Base-by-base conservation (phyloP, 2,329 filamentous ascomycete species). In the Ilyonectria mors-panacis region DNA sequence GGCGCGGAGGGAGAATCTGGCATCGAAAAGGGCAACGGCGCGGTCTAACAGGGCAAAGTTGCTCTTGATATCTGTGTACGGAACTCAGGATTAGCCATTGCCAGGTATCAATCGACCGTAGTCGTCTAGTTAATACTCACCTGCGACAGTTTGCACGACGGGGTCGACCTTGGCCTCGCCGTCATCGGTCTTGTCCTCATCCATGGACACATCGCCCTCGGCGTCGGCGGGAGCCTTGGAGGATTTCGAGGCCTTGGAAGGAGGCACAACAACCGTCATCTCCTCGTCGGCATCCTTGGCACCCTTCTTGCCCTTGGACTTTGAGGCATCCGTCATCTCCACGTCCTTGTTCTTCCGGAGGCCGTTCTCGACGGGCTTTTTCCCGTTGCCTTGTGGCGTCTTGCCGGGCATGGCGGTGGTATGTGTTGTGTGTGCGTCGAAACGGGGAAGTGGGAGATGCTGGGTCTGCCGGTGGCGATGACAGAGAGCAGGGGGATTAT, bases 1-100 rank as follows among this genome's bases (percentile, higher is more conserved):
- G 69, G 96, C 96, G 79, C 96, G 91, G 71, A 99, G 92, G 64
- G 95, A 94, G 84, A 98, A 99, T 85, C 96, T 92, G 66, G 95
- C 91, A 83, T 99, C 96, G 81, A 98, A 99, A 76, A 97, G 90
- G 72, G 91, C 88, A 71, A 99, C 95, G 73, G 95, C 96, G 77
- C 94, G 93, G 78, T 98, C 95, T 78, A 99, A 88, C 72, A 99
- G 88, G 59, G 90, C 89, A 79, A 98, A 98, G 84, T 97, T 98
- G 87, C 89, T 92, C 84, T 95, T 96, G 85, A 99, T 97, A 82
- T 98, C 96, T 98, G 79, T 44, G 64, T 56, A 26, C 28, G 70
- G 33, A 39, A 35, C 30, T n/a, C 45, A 44, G 54, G 44, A 68
- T 78, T 63, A 78, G 75, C 63, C 8, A 59, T 53, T 63, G 66